Evolutionary conservation across 2,329 filamentous ascomycete genomes (phyloP), one percentile per base, ranked within the genome.

Genomic region (Tolypocladium album): DNA sequence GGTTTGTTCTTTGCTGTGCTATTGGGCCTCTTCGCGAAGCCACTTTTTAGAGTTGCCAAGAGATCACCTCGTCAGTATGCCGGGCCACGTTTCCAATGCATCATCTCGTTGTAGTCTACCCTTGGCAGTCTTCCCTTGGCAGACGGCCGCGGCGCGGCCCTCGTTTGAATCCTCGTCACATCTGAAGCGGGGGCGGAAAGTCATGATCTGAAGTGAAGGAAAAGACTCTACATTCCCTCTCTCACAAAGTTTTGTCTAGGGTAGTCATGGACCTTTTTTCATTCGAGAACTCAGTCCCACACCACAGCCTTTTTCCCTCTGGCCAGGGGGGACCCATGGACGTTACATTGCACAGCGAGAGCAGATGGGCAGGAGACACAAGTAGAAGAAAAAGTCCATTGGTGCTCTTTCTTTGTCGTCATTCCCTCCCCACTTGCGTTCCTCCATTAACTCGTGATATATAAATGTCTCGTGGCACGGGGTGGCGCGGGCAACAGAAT

Each of bases 401-500:
- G 27, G 31, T 34, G 11, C 50, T 45, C 38, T 45, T 42, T 45
- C 34, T 39, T 58, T 27, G n/a, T 22, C 31, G 56, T 27, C 31
- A 15, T 47, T 34, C n/a, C 24, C 47, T 12, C 43, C 22, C 43
- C 12, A n/a, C 4, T 20, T 38, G 34, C 3, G 17, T 58, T 58
- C 57, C 47, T 58, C 57, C 47, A 52, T 58, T 22, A 52, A 52
- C 42, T 58, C 57, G 57, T 58, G 42, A 52, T 58, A 52, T 58
- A 36, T 52, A 58, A 47, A 52, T 40, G 22, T 58, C 43, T 52
- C 57, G 22, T 52, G 45, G 43, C 57, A 58, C 57, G 45, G 56
- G 56, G 27, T 50, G 42, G n/a, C 56, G 56, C 13, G 24, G 24
- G 56, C 56, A 38, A 47, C 55, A 56, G 40, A 34, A 42, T 43